Evolutionary conservation across 441 rosid species (phyloP), one percentile per base, ranked within the genome.

Genomic region (Lepidium campestre): DNA sequence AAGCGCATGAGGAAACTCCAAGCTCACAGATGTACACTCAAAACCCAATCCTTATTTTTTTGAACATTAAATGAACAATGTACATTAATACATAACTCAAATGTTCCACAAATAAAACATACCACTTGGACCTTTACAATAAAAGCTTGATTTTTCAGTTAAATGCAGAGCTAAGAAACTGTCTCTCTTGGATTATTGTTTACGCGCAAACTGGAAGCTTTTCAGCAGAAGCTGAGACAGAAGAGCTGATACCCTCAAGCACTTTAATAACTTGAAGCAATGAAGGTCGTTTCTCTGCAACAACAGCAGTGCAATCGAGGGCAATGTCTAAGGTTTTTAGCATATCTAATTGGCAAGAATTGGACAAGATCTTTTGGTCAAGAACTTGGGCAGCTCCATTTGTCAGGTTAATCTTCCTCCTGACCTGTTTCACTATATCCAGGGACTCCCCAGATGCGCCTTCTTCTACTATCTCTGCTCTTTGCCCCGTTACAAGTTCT

Each of bases 391-490:
- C 46, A 44, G 85, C 88, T 19, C 98, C 97, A 14, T 85, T 78
- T 6, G 79, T 75, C 52, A 93, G 77, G 84, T 93, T 90, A 77
- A 93, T 87, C 77, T 85, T 93, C 77, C 98, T 79, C 40, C 98
- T 78, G 52, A 93, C 96, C 87, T 87, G 88, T 70, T 80, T 93
- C 85, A 93, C 87, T 4, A 93, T 77, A 47, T 90, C 94, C 25
- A 88, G 72, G 23, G 81, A 81, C 23, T 82, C 86, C 1, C 36
- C 65, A 23, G 87, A 70, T 50, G 74, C 75, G 18, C 77, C 80
- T 54, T 48, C 74, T 59, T 85, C 96, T 27, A 87, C 83, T 77
- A 78, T 80, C 62, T 92, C 96, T n/a, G 93, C 96, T 72, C 80
- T 82, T 55, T 85, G 81, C 14, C 98, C 98, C 0, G 91, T 82